A percentile compares a stretch with the other conserved stretches of the same genome.
Conservation (phyloP, 108 stramenopile species). For the Aureococcus anophagefferens region DNA sequence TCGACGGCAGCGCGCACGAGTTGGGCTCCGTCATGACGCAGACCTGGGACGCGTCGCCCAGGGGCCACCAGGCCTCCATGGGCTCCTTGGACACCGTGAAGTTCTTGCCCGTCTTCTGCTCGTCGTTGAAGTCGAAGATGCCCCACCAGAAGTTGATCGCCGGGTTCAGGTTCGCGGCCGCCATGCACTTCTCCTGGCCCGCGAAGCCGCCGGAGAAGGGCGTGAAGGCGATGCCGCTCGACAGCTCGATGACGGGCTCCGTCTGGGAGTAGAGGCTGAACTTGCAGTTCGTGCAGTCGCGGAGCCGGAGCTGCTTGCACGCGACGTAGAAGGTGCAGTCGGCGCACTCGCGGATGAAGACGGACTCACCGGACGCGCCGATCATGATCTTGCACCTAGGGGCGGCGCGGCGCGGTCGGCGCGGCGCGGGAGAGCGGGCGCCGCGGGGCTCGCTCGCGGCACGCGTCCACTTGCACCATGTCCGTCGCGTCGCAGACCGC, state of each 20-base stretch:
- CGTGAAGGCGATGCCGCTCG: conserved; percentile 23
- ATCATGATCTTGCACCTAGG: conserved; percentile 36
- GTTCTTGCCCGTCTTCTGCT: conserved; percentile 11
- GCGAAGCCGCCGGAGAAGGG: conserved; percentile 11
- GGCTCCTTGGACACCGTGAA: too few species aligned
- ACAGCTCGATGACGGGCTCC: conserved; percentile 45
- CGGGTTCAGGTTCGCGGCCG: conserved; percentile 22
- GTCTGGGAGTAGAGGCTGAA: conserved; percentile 45
- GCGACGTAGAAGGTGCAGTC: conserved; percentile 35
- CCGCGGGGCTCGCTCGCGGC: too few species aligned
- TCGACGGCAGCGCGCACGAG: too few species aligned
- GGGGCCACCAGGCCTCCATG: too few species aligned
- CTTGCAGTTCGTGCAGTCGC: conserved; percentile 35
- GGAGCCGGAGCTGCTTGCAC: conserved; percentile 44
- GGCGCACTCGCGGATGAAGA: conserved; percentile 42
- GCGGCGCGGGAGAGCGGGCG: too few species aligned
- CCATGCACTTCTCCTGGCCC: conserved; percentile 13
- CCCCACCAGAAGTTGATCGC: conserved; percentile 37
- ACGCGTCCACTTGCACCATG: conserved; percentile 34
- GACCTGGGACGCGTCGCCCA: too few species aligned
- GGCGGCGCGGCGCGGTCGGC: too few species aligned
- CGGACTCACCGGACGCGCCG: conserved; percentile 38
- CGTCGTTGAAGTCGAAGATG: conserved; percentile 51
- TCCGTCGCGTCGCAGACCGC: conserved; percentile 32
- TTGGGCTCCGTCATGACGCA: too few species aligned